Evolutionary conservation across 495 filamentous ascomycete species (phyloP), one percentile per base, ranked within the genome.

Genomic region (Penicillium bovifimosum): DNA sequence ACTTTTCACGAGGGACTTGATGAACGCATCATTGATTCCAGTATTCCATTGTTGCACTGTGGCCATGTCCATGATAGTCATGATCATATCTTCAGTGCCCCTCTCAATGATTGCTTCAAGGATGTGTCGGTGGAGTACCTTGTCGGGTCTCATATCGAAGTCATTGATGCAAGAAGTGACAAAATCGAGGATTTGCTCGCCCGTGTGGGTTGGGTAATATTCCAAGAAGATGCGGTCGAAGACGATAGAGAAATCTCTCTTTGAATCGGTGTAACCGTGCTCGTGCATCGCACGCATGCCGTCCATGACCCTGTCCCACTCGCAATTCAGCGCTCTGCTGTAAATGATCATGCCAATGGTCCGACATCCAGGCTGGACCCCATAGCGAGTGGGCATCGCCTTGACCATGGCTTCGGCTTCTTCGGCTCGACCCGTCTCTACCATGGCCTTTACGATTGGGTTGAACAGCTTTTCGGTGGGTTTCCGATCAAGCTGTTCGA

Each of bases 221-320:
- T 76, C 72, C 41, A 74, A 51, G 32, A 75, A 74, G n/a, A 76
- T 61, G 18, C 71, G 70, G 47, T 75, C 71, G 31, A 75, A 75
- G 11, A 66, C 56, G 5, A 53, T 51, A 2, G 54, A 39, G 40
- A 74, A 75, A 29, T 68, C 61, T 1, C 29, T 48, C 42, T 61
- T 56, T 33, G 64, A 55, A 1, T 36, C 38, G 5, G 70, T 70
- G 42, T 72, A 55, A 2, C 67, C 66, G 5, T 65, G 64, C 6
- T 62, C 50, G 28, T 69, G 64, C 67, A 76, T 73, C 39, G 73
- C 67, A n/a, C 58, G 52, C 28, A 76, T 44, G 24, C 66, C 71
- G 13, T 39, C 47, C 32, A 72, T 57, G 14, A 76, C 74, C 5
- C 60, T 65, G n/a, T 65, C 58, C 74, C 74, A 76, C 51, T 76